phyloP scores from a whole-genome alignment of 306 rosid genomes.

The Psophocarpus tetragonolobus region DNA sequence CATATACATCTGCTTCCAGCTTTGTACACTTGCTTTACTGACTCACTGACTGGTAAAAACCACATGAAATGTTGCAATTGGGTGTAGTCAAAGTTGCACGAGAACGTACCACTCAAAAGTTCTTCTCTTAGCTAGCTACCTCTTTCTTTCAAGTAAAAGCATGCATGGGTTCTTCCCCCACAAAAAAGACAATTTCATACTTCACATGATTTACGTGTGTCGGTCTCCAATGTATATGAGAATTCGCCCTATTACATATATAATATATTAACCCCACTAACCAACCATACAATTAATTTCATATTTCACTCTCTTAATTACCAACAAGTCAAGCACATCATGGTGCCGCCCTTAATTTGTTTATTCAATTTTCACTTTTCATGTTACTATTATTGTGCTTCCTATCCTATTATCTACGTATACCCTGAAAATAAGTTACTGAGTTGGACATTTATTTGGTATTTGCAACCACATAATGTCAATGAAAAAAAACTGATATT shows the following conservation, averaged over 20 bases:
- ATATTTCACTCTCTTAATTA: neutral
- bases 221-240: slow-evolving; percentile 35
- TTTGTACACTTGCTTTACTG: slow-evolving; percentile 17
- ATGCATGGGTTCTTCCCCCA: slow-evolving; percentile 28
- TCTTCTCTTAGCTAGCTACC: neutral
- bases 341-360: neutral
- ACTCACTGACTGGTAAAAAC: neutral
- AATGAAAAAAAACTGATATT: neutral
- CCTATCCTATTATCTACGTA: neutral
- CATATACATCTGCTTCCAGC: slow-evolving; percentile 1
- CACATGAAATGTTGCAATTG: neutral
- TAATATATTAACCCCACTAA: neutral
- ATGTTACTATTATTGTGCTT: neutral
- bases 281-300: neutral
- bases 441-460: neutral
- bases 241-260: too few species aligned
- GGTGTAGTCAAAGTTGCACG: slow-evolving; percentile 40
- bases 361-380: neutral
- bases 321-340: neutral
- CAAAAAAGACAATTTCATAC: slow-evolving; percentile 14
- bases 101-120: slow-evolving; percentile 32
- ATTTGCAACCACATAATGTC: neutral
- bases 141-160: slow-evolving; percentile 14
- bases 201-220: slow-evolving; percentile 55
- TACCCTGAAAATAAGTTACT: neutral